Conservation (phyloP, 2,329 filamentous ascomycete genomes). For the Curvularia spicifera region DNA sequence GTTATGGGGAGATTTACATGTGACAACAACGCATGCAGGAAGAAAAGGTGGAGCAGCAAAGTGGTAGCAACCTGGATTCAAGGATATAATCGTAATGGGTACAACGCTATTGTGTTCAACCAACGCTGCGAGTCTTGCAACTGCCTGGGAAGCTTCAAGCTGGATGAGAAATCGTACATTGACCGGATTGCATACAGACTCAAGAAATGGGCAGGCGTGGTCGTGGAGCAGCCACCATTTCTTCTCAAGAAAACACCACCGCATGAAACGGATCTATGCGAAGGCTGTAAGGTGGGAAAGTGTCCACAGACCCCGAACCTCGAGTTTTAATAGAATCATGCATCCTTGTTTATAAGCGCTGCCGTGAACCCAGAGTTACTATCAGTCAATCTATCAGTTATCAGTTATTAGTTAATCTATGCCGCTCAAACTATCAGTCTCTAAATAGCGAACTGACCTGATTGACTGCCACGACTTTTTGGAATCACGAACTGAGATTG, state of each 20-base stretch:
- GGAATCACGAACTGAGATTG: too few species aligned
- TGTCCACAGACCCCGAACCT: background rate
- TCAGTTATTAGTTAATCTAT: too few species aligned
- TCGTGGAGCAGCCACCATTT: constrained; percentile 3
- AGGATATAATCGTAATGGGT: constrained; percentile 23
- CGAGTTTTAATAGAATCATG: too few species aligned
- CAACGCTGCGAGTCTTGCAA: constrained; percentile 29
- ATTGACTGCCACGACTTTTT: too few species aligned
- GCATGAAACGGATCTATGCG: constrained; percentile 3
- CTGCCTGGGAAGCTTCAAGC: constrained; percentile 20
- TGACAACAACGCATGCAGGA: constrained; percentile 20
- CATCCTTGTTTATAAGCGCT: too few species aligned
- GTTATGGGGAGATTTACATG: constrained; percentile 29
- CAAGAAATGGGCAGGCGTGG: constrained; percentile 31
- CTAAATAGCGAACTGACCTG: too few species aligned
- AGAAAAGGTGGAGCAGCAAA: constrained; percentile 19
- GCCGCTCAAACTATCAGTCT: too few species aligned
- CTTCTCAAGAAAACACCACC: background rate
- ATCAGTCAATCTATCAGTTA: too few species aligned
- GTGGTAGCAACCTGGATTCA: constrained; percentile 22
- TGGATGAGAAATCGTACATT: constrained; percentile 28
- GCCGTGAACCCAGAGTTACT: too few species aligned
- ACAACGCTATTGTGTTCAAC: constrained; percentile 29
- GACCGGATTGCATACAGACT: constrained; percentile 31
- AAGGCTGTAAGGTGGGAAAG: constrained; percentile 8